Evolutionary conservation across 495 filamentous ascomycete genomes (phyloP).

Genomic region (Ramalina intermedia): DNA sequence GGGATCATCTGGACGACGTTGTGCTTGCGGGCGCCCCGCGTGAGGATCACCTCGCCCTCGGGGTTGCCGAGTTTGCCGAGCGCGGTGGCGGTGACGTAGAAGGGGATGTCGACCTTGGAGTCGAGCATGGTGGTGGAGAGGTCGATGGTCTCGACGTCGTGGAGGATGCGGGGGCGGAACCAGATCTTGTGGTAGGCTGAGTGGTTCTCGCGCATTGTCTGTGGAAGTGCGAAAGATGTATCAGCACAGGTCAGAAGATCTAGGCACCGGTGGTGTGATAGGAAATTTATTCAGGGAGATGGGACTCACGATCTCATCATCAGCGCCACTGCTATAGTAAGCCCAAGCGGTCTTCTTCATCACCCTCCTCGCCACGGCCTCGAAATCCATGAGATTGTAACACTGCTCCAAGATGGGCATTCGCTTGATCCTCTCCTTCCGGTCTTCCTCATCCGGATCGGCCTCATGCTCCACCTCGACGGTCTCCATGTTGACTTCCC

Average conservation of each 20-base stretch:
- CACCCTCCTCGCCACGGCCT: constrained; percentile 68
- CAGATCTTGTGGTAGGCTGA: constrained; percentile 92
- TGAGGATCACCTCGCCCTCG: constrained; percentile 85
- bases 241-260: too few relatives aligned
- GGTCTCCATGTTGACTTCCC: constrained; percentile 77
- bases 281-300: too few relatives aligned
- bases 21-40: constrained; percentile 67
- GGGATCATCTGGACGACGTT: constrained; percentile 94
- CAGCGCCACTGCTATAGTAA: constrained; percentile 90
- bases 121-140: constrained; percentile 83
- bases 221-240: not conserved
- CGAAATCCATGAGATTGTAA: constrained; percentile 92
- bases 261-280: not conserved
- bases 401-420: constrained; percentile 82
- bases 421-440: constrained; percentile 55
- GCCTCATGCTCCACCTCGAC: constrained; percentile 57
- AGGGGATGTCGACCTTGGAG: constrained; percentile 63
- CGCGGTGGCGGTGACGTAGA: constrained; percentile 87
- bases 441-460: constrained; percentile 59
- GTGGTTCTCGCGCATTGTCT: constrained; percentile 97
- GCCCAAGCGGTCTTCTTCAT: constrained; percentile 96
- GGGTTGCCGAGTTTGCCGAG: constrained; percentile 81
- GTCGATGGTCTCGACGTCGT: constrained; percentile 78
- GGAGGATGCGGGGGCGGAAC: constrained; percentile 78
- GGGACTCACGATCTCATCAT: constrained; percentile 91